Percentiles rank a stretch among this genome's conserved stretches.
phyloP scores from a whole-genome alignment of 768 basidiomycete species.

The Termitomyces heimii region DNA sequence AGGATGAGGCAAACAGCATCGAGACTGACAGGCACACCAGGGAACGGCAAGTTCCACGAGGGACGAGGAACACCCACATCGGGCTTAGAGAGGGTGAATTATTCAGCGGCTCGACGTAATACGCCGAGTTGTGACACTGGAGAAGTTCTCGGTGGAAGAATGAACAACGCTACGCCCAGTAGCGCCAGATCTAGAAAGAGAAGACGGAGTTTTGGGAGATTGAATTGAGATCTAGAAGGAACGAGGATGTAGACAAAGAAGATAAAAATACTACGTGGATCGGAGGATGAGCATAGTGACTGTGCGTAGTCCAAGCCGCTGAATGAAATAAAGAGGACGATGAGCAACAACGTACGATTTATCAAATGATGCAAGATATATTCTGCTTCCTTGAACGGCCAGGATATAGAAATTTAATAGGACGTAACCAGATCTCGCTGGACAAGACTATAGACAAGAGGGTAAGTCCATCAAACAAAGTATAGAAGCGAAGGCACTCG shows the following conservation, averaged over 20 bases:
- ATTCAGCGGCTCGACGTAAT: slow-evolving; percentile 4
- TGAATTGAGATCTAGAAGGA: slow-evolving; percentile 5
- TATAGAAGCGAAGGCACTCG: neutral
- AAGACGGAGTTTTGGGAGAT: neutral
- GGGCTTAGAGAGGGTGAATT: slow-evolving; percentile 4
- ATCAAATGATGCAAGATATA: neutral
- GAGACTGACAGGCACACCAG: neutral
- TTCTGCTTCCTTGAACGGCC: neutral
- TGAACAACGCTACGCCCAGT: neutral
- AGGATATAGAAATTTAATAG: neutral
- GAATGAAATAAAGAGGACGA: neutral
- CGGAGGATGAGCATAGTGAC: neutral
- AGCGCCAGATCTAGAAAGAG: slow-evolving; percentile 6
- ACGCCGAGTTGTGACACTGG: slow-evolving; percentile 1
- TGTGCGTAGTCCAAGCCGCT: neutral
- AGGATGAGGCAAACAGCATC: neutral
- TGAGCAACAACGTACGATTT: neutral
- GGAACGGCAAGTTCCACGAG: neutral
- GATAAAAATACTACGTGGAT: neutral
- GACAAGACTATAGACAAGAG: neutral
- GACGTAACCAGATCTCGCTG: neutral
- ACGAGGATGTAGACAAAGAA: neutral
- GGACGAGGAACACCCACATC: slow-evolving; percentile 3
- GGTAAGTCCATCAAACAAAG: neutral
- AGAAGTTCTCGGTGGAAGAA: slow-evolving; percentile 1